These are phyloP conservation scores for Nakaseomyces kungkrabaensis DNA, from an alignment of 1,139 yeast genomes.

Conservation along the genomic window DNA sequence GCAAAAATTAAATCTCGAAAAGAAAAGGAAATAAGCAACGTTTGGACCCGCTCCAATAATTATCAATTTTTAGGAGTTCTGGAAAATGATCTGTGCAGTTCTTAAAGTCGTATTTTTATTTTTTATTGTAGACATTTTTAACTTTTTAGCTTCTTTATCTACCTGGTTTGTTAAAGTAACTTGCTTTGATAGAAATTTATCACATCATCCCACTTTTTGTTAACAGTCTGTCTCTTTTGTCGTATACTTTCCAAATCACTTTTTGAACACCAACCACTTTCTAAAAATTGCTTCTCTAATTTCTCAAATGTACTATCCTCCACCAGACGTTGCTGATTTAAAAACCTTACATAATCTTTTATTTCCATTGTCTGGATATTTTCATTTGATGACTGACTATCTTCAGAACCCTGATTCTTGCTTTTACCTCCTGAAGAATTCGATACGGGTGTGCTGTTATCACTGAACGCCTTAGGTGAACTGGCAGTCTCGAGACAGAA, in stretches of 20 bases:
- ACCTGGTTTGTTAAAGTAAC: not conserved
- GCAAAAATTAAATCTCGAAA: not conserved
- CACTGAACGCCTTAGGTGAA: not conserved
- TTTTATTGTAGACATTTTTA: not conserved
- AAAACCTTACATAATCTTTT: constrained; percentile 2
- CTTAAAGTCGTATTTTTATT: not conserved
- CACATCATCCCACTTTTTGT: constrained; percentile 5
- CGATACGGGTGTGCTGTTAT: not conserved
- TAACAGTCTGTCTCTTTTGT: constrained; percentile 2
- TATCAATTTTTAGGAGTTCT: no score
- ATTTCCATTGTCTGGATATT: not conserved
- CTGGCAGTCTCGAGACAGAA: not conserved
- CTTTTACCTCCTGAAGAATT: not conserved
- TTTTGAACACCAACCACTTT: constrained; percentile 4
- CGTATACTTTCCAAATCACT: constrained; percentile 2
- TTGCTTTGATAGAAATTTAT: constrained; percentile 4
- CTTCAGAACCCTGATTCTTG: not conserved
- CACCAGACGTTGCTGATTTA: not conserved
- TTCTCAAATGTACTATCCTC: constrained; percentile 4
- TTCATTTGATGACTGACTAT: not conserved
- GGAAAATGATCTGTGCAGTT: no score
- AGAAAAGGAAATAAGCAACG: not conserved
- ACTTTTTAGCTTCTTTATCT: not conserved
- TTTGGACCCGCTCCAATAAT: no score
- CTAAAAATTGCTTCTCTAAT: constrained; percentile 3